Evolutionary conservation across 345 rosid species (phyloP).

Genomic region (Euphorbia tirucalli): DNA sequence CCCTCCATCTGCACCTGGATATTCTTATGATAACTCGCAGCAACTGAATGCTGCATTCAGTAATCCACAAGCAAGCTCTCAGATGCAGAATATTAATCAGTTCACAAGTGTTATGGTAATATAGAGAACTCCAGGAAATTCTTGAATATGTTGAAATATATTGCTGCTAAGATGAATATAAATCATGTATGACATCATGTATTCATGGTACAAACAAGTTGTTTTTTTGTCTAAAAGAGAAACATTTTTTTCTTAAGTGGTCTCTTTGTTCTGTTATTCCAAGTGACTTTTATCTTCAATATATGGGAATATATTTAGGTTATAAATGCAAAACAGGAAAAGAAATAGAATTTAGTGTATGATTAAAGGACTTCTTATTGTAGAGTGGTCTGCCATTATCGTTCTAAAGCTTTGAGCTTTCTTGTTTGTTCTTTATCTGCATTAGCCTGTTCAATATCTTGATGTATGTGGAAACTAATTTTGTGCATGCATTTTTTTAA

Average conservation of each 20-base stretch:
- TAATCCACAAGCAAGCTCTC: constrained; percentile 58
- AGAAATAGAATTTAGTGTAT: background rate
- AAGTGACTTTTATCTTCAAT: background rate
- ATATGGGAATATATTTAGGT: background rate
- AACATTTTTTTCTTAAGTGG: background rate
- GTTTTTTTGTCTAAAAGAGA: background rate
- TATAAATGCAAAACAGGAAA: background rate
- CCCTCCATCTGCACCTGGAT: constrained; percentile 61
- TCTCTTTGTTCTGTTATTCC: constrained; percentile 4
- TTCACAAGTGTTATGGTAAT: constrained; percentile 84
- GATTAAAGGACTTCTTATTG: background rate
- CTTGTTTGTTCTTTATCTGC: background rate
- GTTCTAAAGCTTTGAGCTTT: background rate
- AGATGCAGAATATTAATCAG: constrained; percentile 59
- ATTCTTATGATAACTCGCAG: constrained; percentile 60
- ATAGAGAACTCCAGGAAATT: background rate
- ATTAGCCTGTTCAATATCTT: background rate
- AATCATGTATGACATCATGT: background rate
- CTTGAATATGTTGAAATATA: background rate
- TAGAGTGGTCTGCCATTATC: background rate
- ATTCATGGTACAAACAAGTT: background rate
- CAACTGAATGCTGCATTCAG: constrained; percentile 57
- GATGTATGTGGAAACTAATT: background rate
- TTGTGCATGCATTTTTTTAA: background rate
- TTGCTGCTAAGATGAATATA: background rate